Conservation (phyloP, 805 yeast genomes). For the Teunomyces lycoperdinae region DNA sequence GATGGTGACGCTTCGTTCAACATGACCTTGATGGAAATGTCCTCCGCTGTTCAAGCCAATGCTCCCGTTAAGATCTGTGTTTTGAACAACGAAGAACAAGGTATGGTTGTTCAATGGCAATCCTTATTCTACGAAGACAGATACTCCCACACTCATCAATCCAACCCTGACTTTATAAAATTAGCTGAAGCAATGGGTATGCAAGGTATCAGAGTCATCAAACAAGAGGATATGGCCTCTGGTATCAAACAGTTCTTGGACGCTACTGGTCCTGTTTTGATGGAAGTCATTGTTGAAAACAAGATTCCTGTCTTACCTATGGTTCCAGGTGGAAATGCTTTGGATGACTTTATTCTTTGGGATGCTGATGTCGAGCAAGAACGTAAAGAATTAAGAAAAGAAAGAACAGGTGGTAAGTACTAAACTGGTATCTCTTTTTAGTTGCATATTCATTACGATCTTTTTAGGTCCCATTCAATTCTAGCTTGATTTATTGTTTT, state of each 20-base stretch:
- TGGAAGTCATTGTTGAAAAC: constrained; percentile 88
- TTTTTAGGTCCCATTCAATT: neutral
- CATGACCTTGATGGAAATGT: constrained; percentile 92
- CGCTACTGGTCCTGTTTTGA: constrained; percentile 76
- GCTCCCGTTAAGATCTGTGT: constrained; percentile 89
- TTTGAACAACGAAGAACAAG: constrained; percentile 97
- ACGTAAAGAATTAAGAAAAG: constrained; percentile 54
- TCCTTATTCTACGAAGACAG: constrained; percentile 94
- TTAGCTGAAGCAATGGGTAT: constrained; percentile 94
- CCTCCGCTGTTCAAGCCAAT: constrained; percentile 90
- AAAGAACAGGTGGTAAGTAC: constrained; percentile 74
- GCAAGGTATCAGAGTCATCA: constrained; percentile 70
- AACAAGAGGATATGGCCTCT: constrained; percentile 56
- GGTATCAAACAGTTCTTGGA: constrained; percentile 65
- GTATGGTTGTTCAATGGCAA: constrained; percentile 99
- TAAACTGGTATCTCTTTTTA: constrained; percentile 19
- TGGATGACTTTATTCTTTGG: constrained; percentile 87
- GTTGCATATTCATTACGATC: neutral
- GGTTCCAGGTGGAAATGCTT: constrained; percentile 95
- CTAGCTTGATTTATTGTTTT: constrained; percentile 4
- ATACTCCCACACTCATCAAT: constrained; percentile 96
- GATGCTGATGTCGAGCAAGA: constrained; percentile 78
- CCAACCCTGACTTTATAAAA: constrained; percentile 90
- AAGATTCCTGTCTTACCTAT: constrained; percentile 96
- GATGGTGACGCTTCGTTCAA: constrained; percentile 99